phyloP scores from a whole-genome alignment of 2,329 filamentous ascomycete genomes.

The Pseudogymnoascus destructans region DNA sequence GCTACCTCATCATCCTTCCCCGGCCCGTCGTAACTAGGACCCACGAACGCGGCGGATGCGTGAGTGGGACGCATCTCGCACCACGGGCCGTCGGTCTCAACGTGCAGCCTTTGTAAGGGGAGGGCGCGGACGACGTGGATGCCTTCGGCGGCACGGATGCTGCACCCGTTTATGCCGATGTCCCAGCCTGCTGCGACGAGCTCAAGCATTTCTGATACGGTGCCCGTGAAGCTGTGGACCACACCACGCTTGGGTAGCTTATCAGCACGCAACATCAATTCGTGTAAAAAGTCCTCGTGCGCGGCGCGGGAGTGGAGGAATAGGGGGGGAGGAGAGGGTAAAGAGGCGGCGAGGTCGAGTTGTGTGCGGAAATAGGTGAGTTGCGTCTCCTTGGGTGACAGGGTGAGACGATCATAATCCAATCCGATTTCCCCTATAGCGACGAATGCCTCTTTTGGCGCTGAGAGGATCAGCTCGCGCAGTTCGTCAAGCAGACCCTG shows the following conservation, averaged over 20 bases:
- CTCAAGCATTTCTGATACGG: constrained; percentile 67
- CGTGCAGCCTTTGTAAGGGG: constrained; percentile 67
- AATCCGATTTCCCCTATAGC: constrained; percentile 94
- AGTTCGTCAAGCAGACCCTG: constrained; percentile 43
- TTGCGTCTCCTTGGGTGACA: constrained; percentile 67
- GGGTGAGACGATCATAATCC: constrained; percentile 84
- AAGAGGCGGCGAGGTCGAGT: constrained; percentile 25
- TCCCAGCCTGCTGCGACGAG: constrained; percentile 71
- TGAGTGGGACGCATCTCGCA: constrained; percentile 88
- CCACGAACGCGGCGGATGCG: constrained; percentile 39
- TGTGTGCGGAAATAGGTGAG: constrained; percentile 76
- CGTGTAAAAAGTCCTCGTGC: constrained; percentile 65
- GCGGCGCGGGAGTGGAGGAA: constrained; percentile 89
- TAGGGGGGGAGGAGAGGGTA: constrained; percentile 56
- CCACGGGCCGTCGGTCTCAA: constrained; percentile 97
- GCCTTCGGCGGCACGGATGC: constrained; percentile 88
- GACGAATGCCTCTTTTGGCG: constrained; percentile 35
- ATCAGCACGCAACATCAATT: constrained; percentile 52
- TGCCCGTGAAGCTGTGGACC: constrained; percentile 92
- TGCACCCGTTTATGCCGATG: constrained; percentile 93
- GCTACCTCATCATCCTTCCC: constrained; percentile 21
- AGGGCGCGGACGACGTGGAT: constrained; percentile 71
- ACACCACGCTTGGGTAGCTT: constrained; percentile 62
- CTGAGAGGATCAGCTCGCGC: constrained; percentile 47
- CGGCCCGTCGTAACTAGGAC: constrained; percentile 20